phyloP scores from a whole-genome alignment of 2,329 filamentous ascomycete species.

The Alternaria panax region DNA sequence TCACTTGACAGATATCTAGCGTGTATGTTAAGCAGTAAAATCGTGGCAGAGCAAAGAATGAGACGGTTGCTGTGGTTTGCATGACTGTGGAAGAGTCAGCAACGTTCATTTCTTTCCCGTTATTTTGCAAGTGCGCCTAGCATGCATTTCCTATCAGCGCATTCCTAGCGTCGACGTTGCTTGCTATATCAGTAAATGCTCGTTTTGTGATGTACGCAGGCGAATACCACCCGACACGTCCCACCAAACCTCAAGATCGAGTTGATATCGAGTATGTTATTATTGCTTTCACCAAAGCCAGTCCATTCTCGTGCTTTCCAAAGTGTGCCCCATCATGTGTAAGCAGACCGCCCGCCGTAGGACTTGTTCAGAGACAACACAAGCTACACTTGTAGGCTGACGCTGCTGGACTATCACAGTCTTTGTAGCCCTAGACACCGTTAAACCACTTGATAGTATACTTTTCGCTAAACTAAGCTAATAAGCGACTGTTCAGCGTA shows the following conservation, averaged over 20 bases:
- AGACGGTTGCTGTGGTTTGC: not conserved
- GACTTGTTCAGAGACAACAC: too few species aligned
- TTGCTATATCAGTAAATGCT: constrained; percentile 26
- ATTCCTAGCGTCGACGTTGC: constrained; percentile 21
- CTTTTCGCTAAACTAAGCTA: too few species aligned
- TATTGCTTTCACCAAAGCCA: constrained; percentile 49
- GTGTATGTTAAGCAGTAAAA: not conserved
- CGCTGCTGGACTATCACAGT: too few species aligned
- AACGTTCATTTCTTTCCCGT: not conserved
- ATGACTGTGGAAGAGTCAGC: not conserved
- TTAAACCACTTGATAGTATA: too few species aligned
- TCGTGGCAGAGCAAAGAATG: not conserved
- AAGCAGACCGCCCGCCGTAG: too few species aligned
- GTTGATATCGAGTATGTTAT: constrained; percentile 49
- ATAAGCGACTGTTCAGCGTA: too few species aligned
- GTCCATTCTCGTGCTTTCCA: not conserved
- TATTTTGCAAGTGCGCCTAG: not conserved
- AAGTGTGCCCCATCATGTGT: too few species aligned
- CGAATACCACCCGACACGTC: constrained; percentile 45
- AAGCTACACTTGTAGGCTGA: too few species aligned
- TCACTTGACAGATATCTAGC: not conserved
- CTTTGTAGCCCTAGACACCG: too few species aligned
- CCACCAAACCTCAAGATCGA: constrained; percentile 32
- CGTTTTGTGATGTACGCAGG: constrained; percentile 46
- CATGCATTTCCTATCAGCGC: constrained; percentile 32